Conservation (phyloP, 2,329 filamentous ascomycete genomes). For the Diaporthe humulicola region DNA sequence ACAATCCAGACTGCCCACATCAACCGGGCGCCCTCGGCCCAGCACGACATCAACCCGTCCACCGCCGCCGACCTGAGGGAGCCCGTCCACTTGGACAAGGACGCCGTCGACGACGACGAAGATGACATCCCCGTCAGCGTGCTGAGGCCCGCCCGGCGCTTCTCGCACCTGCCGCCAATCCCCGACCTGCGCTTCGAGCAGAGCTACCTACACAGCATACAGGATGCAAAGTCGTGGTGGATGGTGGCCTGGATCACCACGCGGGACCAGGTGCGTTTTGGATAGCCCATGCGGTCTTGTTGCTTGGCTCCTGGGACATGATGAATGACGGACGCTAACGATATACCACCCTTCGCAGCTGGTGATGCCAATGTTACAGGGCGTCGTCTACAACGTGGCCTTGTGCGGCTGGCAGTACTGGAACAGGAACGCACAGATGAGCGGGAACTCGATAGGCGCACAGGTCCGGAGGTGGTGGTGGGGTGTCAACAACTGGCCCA, state of each 20-base stretch:
- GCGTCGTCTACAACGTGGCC: slow-evolving; percentile 87
- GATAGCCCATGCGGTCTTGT: neutral
- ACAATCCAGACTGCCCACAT: slow-evolving; percentile 86
- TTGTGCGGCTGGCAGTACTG: slow-evolving; percentile 91
- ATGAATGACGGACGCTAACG: neutral
- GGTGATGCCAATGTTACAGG: slow-evolving; percentile 88
- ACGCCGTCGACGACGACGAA: slow-evolving; percentile 62
- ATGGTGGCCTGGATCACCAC: slow-evolving; percentile 86
- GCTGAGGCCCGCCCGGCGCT: slow-evolving; percentile 65
- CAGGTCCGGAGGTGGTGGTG: slow-evolving; percentile 94
- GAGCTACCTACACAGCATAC: slow-evolving; percentile 94
- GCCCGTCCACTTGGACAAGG: slow-evolving; percentile 60
- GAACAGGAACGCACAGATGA: slow-evolving; percentile 84
- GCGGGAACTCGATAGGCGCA: slow-evolving; percentile 82
- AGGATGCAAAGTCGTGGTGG: slow-evolving; percentile 82
- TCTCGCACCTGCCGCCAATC: slow-evolving; percentile 70
- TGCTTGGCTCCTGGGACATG: neutral
- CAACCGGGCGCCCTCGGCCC: slow-evolving; percentile 77
- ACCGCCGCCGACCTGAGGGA: slow-evolving; percentile 78
- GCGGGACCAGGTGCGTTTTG: slow-evolving; percentile 81
- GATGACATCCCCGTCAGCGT: slow-evolving; percentile 79
- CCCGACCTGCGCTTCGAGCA: slow-evolving; percentile 97
- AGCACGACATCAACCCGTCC: slow-evolving; percentile 84
- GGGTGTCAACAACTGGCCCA: slow-evolving; percentile 89
- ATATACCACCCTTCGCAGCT: slow-evolving; percentile 65